These are phyloP conservation scores for Plasmodium blacklocki DNA, from an alignment of 169 alveolate species.

Conservation along the genomic window DNA sequence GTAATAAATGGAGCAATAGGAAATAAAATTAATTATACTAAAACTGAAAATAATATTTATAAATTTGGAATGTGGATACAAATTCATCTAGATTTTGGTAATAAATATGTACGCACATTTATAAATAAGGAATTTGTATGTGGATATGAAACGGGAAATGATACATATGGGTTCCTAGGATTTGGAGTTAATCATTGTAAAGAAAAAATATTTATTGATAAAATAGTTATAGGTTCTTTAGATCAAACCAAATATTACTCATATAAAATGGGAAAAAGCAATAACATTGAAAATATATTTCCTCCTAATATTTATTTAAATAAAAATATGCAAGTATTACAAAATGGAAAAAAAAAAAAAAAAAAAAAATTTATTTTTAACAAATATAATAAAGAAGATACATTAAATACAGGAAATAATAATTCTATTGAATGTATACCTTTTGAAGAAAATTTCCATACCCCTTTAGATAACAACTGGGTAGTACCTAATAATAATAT, in stretches of 20 bases:
- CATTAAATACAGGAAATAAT: not conserved
- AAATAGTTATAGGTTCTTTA: constrained; percentile 72
- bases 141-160: constrained; percentile 64
- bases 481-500: constrained; percentile 12
- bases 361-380: not conserved
- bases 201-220: constrained; percentile 68
- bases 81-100: constrained; percentile 55
- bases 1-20: constrained; percentile 28
- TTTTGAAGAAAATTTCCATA: constrained; percentile 25
- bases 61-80: constrained; percentile 62
- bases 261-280: not conserved
- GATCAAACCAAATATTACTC: constrained; percentile 60
- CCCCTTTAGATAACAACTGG: constrained; percentile 53
- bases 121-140: constrained; percentile 39
- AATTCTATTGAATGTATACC: constrained; percentile 11
- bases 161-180: constrained; percentile 58
- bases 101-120: constrained; percentile 45
- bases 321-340: not conserved
- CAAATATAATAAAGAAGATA: not conserved
- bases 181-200: constrained; percentile 59
- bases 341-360: not conserved
- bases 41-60: constrained; percentile 9
- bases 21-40: constrained; percentile 14
- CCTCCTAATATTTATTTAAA: not conserved
- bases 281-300: not conserved